Evolutionary conservation across 768 basidiomycete species (phyloP).

Genomic region (Phanerodontia chrysosporium): DNA sequence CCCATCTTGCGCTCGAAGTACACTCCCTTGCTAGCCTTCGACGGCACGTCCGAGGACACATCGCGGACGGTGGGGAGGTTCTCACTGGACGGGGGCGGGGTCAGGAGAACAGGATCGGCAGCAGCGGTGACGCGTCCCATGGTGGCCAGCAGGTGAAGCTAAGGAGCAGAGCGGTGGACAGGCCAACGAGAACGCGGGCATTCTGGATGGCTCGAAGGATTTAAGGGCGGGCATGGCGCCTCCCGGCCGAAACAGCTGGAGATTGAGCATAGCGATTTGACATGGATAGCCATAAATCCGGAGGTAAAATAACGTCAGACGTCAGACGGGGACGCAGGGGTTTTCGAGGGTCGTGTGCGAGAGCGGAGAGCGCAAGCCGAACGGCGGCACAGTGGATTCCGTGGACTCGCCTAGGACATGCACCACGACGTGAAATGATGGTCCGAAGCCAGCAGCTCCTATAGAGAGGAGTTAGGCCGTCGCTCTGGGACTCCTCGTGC

Average conservation of each 20-base stretch:
- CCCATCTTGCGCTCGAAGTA: conserved; percentile 54
- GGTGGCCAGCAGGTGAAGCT: background rate
- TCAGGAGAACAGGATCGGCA: conserved; percentile 10
- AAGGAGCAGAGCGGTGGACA: background rate
- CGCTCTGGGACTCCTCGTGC: background rate
- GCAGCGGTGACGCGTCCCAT: background rate
- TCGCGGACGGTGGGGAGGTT: background rate
- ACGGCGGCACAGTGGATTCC: background rate
- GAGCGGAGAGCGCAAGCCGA: background rate
- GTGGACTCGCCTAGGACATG: background rate
- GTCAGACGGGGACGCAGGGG: background rate
- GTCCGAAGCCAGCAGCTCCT: background rate
- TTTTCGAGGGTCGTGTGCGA: conserved; percentile 1
- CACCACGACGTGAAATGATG: background rate
- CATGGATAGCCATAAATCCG: background rate
- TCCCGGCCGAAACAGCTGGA: background rate
- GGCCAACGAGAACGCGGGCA: background rate
- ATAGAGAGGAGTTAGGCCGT: background rate
- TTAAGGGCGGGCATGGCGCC: background rate
- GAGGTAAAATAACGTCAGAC: background rate
- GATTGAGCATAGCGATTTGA: background rate
- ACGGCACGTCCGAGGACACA: background rate
- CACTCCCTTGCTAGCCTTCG: background rate
- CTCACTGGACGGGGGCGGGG: conserved; percentile 15
- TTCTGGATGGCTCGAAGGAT: background rate